Percentiles rank a stretch among this genome's conserved stretches.
phyloP scores from a whole-genome alignment of 2,329 filamentous ascomycete genomes.

The Pseudonectria buxi region DNA sequence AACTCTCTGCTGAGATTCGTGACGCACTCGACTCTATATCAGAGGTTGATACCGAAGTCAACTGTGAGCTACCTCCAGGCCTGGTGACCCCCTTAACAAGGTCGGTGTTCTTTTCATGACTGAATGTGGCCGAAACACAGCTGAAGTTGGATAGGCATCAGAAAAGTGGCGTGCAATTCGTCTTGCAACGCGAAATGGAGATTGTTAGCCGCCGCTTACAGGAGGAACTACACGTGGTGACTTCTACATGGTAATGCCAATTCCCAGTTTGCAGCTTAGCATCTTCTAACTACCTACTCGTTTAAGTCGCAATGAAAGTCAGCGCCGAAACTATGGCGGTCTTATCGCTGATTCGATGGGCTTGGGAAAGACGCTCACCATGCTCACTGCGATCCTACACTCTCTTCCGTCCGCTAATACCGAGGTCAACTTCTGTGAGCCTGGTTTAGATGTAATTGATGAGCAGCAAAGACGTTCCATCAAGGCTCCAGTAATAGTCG shows the following conservation, averaged over 20 bases:
- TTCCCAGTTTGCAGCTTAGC: too few species aligned
- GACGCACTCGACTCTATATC: constrained; percentile 1
- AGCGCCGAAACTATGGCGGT: neutral
- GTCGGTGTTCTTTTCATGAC: too few species aligned
- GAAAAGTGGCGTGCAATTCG: constrained; percentile 2
- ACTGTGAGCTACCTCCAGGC: neutral
- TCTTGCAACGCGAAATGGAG: constrained; percentile 2
- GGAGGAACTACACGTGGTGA: neutral
- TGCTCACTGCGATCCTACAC: constrained; percentile 3
- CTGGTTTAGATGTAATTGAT: neutral
- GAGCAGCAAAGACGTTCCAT: neutral
- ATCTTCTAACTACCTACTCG: too few species aligned
- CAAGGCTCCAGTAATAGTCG: constrained; percentile 1
- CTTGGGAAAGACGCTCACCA: constrained; percentile 8
- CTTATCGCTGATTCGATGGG: constrained; percentile 8
- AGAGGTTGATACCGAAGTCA: neutral
- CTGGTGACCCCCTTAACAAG: neutral
- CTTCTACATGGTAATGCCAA: neutral
- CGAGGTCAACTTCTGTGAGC: neutral
- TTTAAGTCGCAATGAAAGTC: neutral
- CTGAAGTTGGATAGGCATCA: constrained; percentile 1
- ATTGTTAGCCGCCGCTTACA: neutral
- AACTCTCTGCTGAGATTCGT: constrained; percentile 1
- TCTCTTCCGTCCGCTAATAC: neutral
- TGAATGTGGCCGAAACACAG: too few species aligned